Percentiles rank a stretch among this genome's conserved stretches.
These are phyloP conservation scores for Chlorella sp. DNA, from an alignment of 139 green algal species.

Conservation along the genomic window DNA sequence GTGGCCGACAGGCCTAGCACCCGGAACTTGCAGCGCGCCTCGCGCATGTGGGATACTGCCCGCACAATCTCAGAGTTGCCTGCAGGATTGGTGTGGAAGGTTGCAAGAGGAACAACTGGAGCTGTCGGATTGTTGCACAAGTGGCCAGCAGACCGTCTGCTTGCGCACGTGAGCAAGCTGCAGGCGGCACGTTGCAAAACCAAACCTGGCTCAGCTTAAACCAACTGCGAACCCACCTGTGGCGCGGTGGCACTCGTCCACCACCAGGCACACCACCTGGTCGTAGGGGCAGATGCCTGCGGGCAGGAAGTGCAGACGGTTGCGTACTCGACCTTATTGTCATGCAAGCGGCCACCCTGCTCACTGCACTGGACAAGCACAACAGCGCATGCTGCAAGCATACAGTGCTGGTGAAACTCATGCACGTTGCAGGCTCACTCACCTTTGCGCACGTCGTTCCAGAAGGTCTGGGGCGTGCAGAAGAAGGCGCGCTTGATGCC, in stretches of 20 bases:
- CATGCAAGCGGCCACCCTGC: too few relatives aligned
- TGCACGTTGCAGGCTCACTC: neutral
- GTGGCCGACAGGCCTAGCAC: slow-evolving; percentile 92
- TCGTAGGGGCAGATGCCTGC: slow-evolving; percentile 70
- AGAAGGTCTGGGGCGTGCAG: slow-evolving; percentile 90
- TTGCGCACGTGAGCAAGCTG: too few relatives aligned
- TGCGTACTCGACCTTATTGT: too few relatives aligned
- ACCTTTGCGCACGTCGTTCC: slow-evolving; percentile 88
- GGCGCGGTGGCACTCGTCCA: slow-evolving; percentile 95
- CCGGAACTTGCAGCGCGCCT: slow-evolving; percentile 68
- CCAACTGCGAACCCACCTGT: slow-evolving; percentile 18
- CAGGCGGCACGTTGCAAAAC: too few relatives aligned
- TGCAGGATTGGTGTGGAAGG: neutral
- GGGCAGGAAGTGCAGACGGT: neutral
- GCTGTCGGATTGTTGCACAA: too few relatives aligned
- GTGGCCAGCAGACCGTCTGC: too few relatives aligned
- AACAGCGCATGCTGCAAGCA: neutral
- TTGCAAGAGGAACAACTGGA: neutral
- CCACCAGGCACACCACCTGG: slow-evolving; percentile 86
- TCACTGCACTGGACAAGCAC: too few relatives aligned
- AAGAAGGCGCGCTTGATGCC: slow-evolving; percentile 86
- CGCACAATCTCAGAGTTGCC: slow-evolving; percentile 77
- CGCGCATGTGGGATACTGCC: slow-evolving; percentile 65
- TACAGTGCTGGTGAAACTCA: too few relatives aligned
- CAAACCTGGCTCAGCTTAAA: neutral